Evolutionary conservation across 371 early-diverging fungal species (phyloP), one percentile per base, ranked within the genome.

Genomic region (Circinella minor): DNA sequence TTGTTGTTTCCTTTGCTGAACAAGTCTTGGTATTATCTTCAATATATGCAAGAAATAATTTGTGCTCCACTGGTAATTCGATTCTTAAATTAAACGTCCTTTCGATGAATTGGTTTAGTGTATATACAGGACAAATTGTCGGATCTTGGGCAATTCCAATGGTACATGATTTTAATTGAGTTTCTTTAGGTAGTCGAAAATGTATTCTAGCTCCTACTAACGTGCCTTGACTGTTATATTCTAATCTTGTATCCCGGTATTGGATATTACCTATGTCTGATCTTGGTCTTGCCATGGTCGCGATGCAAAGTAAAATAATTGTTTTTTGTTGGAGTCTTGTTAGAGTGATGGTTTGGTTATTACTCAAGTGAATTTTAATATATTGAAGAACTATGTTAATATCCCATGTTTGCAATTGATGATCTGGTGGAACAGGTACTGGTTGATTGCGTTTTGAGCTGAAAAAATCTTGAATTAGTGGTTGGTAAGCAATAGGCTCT

Each of bases 141-240:
- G 54, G 10, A 1, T 67, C 67, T 27, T 60, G 20, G 15, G 70
- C 63, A 4, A 38, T 4, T 3, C 71, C 70, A 3, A 75, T 48
- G 15, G 34, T 64, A 18, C 66, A 60, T 0, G 36, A 8, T 47
- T 74, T 74, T 17, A 57, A 6, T 48, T 72, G 67, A 1, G 37
- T 57, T 66, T 73, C 74, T 36, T 77, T 77, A 9, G 70, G 67
- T 57, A 67, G 63, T 10, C 74, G 7, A 1, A 70, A 57, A 9
- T 55, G 55, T 6, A 72, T 15, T 1, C 39, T 62, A 1, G 36
- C 59, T 8, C 59, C 47, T n/a, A 14, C 13, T 0, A 61, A 20
- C 36, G 10, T 55, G 36, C 20, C 60, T 1, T 51, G 8, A 2
- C 39, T 36, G 10, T 62, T n/a, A 8, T 38, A 14, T 0, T 46